A percentile compares a stretch with the other conserved stretches of the same genome.
phyloP scores from a whole-genome alignment of 352 stramenopile genomes.

The Phytophthora ohioensis region DNA sequence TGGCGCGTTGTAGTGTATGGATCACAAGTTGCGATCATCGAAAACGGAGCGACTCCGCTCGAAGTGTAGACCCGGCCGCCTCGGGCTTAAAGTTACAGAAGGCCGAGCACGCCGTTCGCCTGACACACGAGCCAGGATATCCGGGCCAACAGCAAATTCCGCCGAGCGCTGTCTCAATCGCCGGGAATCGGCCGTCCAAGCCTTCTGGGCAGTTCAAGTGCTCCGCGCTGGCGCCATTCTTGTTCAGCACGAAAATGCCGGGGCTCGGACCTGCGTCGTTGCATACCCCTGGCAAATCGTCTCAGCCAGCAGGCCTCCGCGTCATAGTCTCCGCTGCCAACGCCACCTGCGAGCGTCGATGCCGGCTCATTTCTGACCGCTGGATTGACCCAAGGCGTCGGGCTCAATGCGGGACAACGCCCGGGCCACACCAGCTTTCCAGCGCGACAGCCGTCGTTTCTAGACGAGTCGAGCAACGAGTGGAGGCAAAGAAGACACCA shows the following conservation, averaged over 20 bases:
- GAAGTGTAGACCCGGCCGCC: no score
- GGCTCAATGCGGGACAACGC: slow-evolving; percentile 14
- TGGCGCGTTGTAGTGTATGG: background rate
- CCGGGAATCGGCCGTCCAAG: slow-evolving; percentile 19
- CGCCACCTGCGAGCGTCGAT: slow-evolving; percentile 23
- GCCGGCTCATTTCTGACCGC: slow-evolving; percentile 27
- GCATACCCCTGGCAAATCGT: slow-evolving; percentile 27
- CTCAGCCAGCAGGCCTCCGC: background rate
- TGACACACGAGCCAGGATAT: background rate
- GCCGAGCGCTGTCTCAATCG: slow-evolving; percentile 21
- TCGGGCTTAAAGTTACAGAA: no score
- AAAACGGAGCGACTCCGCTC: no score
- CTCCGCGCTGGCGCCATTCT: slow-evolving; percentile 28
- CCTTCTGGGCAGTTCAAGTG: slow-evolving; percentile 16
- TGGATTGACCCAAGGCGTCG: slow-evolving; percentile 15
- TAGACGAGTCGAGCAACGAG: slow-evolving; percentile 42
- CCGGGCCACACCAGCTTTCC: slow-evolving; percentile 7
- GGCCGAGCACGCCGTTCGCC: no score
- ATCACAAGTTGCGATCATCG: no score
- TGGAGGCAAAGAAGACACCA: slow-evolving; percentile 29
- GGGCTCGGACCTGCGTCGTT: slow-evolving; percentile 8
- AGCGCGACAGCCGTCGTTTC: slow-evolving; percentile 17
- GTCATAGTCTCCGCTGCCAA: slow-evolving; percentile 14
- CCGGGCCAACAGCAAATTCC: slow-evolving; percentile 11
- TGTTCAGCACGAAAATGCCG: slow-evolving; percentile 18